phyloP scores from a whole-genome alignment of 2,329 filamentous ascomycete genomes.

The Emydomyces testavorans region DNA sequence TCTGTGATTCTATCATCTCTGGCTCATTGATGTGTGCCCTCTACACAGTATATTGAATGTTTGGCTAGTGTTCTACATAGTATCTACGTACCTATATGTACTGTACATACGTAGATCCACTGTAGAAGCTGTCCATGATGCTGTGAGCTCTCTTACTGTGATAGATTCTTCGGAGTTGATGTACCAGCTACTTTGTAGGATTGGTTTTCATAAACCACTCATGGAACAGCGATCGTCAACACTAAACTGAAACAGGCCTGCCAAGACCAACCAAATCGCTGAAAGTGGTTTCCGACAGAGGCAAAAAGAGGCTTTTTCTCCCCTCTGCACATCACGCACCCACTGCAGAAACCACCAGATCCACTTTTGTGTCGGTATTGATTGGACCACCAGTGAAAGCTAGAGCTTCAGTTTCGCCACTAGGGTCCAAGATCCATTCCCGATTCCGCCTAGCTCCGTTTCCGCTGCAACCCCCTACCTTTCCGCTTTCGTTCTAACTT shows the following conservation, averaged over 20 bases:
- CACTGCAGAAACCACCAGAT: not conserved
- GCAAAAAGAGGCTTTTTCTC: not conserved
- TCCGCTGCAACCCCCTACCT: not conserved
- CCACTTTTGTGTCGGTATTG: not conserved
- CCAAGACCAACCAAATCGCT: not conserved
- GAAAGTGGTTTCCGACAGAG: constrained; percentile 4
- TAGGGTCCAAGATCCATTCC: not conserved
- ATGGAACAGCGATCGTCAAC: not conserved
- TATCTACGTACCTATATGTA: no score
- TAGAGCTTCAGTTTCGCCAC: constrained; percentile 4
- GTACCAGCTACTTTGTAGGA: no score
- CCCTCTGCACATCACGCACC: constrained; percentile 1
- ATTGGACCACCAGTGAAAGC: constrained; percentile 1
- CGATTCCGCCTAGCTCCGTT: not conserved
- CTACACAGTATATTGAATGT: no score
- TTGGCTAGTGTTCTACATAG: no score
- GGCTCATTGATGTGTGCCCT: not conserved
- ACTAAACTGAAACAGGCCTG: constrained; percentile 2
- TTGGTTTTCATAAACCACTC: no score
- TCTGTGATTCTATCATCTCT: not conserved
- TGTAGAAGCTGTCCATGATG: no score
- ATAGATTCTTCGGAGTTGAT: no score
- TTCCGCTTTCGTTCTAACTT: not conserved
- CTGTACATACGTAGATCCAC: no score
- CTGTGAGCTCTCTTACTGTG: no score